phyloP scores from a whole-genome alignment of 768 basidiomycete genomes.

The Boletellus ananas region DNA sequence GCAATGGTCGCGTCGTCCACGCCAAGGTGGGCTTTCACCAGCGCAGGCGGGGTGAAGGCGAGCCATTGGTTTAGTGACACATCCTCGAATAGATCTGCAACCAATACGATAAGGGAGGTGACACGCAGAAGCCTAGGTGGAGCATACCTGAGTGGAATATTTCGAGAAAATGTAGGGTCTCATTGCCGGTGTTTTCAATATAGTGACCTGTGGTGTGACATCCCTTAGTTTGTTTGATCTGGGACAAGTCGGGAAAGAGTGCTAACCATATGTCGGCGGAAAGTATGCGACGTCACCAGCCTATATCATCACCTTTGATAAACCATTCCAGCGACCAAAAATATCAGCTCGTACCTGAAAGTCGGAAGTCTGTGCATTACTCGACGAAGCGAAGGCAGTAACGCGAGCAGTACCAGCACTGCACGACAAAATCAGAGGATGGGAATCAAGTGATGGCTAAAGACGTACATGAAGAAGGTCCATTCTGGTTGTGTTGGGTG shows the following conservation, averaged over 20 bases:
- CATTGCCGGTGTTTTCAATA: slow-evolving; percentile 62
- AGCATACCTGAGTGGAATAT: slow-evolving; percentile 52
- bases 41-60: slow-evolving; percentile 52
- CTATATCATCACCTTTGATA: slow-evolving; percentile 19
- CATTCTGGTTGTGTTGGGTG: slow-evolving; percentile 50
- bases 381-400: slow-evolving; percentile 38
- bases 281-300: slow-evolving; percentile 27
- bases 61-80: slow-evolving; percentile 59
- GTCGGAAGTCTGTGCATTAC: slow-evolving; percentile 42
- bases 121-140: neutral
- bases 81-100: slow-evolving; percentile 48
- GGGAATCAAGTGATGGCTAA: neutral
- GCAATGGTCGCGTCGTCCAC: slow-evolving; percentile 49
- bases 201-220: slow-evolving; percentile 49
- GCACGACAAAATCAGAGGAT: neutral
- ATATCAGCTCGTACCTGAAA: slow-evolving; percentile 34
- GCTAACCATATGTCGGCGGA: slow-evolving; percentile 23
- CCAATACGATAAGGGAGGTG: neutral
- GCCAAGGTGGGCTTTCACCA: slow-evolving; percentile 61
- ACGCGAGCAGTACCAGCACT: slow-evolving; percentile 42
- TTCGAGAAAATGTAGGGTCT: slow-evolving; percentile 55
- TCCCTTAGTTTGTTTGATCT: neutral
- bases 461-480: slow-evolving; percentile 39
- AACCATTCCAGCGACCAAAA: neutral
- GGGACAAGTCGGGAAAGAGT: neutral